Base-by-base conservation (phyloP, 169 alveolate genomes). In the Plasmodium vivax region DNA sequence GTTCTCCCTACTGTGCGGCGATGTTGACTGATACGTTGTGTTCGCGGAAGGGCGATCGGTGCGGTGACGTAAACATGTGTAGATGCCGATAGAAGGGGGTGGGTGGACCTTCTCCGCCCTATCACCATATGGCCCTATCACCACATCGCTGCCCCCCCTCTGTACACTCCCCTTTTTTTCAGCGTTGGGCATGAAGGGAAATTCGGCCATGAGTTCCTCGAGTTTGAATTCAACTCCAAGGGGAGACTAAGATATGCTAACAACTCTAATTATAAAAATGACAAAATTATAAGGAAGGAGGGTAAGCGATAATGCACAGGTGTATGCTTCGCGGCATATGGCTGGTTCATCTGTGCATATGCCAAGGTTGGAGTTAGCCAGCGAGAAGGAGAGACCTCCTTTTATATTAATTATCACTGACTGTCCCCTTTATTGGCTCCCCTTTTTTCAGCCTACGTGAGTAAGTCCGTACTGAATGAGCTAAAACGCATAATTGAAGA, bases 201-300 rank as follows among this genome's bases (percentile, higher is more conserved):
- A 87, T 98, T 97, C 96, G 99, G 99, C 27, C 99, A 98, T 92
- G 99, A 99, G 93, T 99, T 99, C 95, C 96, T 99, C 51, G 99
- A 99, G 96, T 99, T 98, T 95, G 99, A 99, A 95, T 92, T 99
- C 94, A 96, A 97, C 23, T 95, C 97, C 4, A 98, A 98, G 87
- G 99, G 99, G 12, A 92, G 99, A 84, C 96, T 99, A 92, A 96
- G 99, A 62, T 99, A 99, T 96, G 99, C 99, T 12, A 99, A 99
- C 96, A 98, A 98, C 94, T 98, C 99, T 36, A 98, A 98, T 94
- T 99, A 99, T 95, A 98, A 98, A 90, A 97, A 97, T 54, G 99
- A 99, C 62, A 95, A 94, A 16, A 94, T 98, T 95, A 99, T 99
- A 56, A 97, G 99, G 92, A 99, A 98, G 96, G 99, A 99, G 95